Conservation (phyloP, 176 grass and related monocot species). For the Leersia perrieri region DNA sequence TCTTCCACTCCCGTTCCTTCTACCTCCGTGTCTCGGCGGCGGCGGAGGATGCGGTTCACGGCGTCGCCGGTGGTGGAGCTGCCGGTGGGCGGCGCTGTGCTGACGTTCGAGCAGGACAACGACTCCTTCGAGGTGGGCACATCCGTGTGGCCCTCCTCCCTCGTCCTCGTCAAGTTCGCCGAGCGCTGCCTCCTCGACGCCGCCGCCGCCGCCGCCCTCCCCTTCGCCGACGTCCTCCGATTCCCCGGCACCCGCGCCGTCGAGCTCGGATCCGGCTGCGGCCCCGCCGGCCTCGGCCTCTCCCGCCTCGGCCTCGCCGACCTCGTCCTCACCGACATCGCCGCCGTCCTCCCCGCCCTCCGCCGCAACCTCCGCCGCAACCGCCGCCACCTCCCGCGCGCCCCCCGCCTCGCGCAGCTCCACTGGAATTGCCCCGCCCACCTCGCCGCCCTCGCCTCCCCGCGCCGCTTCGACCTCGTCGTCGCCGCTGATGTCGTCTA, state of each 20-base stretch:
- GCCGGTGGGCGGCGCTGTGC: constrained; percentile 54
- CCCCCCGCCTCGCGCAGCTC: constrained; percentile 69
- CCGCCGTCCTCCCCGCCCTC: constrained; percentile 78
- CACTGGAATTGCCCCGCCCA: constrained; percentile 80
- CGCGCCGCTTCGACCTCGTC: constrained; percentile 70
- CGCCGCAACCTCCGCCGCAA: constrained; percentile 87
- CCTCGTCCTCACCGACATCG: constrained; percentile 82
- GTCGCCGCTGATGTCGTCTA: constrained; percentile 89
- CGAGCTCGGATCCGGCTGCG: constrained; percentile 80
- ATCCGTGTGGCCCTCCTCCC: constrained; percentile 89
- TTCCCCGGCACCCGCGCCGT: constrained; percentile 68
- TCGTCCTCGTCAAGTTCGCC: constrained; percentile 94
- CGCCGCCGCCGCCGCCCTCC: constrained; percentile 46
- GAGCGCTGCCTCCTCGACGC: constrained; percentile 65
- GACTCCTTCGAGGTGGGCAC: constrained; percentile 93
- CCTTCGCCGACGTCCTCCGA: constrained; percentile 70
- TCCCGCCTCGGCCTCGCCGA: constrained; percentile 68
- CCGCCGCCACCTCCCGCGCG: constrained; percentile 47
- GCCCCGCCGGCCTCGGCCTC: constrained; percentile 80
- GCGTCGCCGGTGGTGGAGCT: constrained; percentile 90
- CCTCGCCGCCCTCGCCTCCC: constrained; percentile 45
- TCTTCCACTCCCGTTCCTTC: neutral
- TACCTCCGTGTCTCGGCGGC: neutral
- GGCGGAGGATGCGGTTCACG: constrained; percentile 66
- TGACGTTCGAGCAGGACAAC: constrained; percentile 93